These are phyloP conservation scores for Eragrostis curvula DNA, from an alignment of 176 grass and related monocot genomes.

Conservation along the genomic window DNA sequence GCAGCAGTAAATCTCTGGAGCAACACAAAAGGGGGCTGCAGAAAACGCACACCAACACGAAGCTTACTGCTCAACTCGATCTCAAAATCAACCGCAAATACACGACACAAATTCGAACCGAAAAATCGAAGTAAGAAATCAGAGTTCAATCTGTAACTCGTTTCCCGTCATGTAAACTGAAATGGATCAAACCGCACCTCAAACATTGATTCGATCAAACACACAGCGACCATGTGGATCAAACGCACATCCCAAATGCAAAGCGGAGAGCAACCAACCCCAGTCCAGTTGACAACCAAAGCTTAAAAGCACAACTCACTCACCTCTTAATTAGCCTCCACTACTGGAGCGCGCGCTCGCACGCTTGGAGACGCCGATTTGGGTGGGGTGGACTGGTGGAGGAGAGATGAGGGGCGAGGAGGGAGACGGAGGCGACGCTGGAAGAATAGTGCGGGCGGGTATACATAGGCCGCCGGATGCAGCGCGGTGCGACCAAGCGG, in stretches of 20 bases:
- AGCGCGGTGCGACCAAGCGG: background rate
- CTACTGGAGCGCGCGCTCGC: background rate
- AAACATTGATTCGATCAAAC: background rate
- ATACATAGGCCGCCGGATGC: constrained; percentile 13
- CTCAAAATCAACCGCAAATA: background rate
- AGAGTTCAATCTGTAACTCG: background rate
- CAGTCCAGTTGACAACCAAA: background rate
- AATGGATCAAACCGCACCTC: background rate
- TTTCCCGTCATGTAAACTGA: background rate
- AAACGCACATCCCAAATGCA: background rate
- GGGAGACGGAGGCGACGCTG: background rate
- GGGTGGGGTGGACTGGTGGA: background rate
- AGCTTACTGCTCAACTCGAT: background rate
- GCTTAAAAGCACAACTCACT: background rate
- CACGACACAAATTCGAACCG: background rate
- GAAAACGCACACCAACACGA: background rate
- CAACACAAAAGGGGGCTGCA: background rate
- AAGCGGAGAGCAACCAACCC: background rate
- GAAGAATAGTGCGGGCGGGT: background rate
- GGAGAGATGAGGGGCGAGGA: too few relatives aligned
- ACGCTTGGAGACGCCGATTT: background rate
- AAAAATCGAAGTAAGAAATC: background rate
- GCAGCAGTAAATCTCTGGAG: background rate
- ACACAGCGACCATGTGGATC: background rate
- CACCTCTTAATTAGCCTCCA: background rate